Evolutionary conservation across 768 basidiomycete genomes (phyloP), one percentile per base, ranked within the genome.

Genomic region (Kwoniella mangroviensis): DNA sequence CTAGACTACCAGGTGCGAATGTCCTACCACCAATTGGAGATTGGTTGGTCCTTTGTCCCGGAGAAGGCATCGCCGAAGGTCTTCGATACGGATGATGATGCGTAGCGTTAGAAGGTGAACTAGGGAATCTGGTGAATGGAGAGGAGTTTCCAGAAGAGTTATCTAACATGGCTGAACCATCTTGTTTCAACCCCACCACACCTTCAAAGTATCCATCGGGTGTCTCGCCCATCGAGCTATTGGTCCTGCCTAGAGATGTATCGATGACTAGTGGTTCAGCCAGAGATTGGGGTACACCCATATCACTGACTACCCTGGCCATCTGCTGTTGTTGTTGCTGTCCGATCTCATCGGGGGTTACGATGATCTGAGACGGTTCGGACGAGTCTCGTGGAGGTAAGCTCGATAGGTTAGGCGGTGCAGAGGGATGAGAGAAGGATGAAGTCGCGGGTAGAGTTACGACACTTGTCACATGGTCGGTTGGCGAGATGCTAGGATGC

Each of bases 131-230:
- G 11, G 69, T 53, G 58, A 73, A 73, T 19, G 69, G 72, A 12
- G 74, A 72, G 6, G 65, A 26, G 22, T 63, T 63, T 2, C 45
- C 53, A 21, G 59, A 60, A 5, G 68, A n/a, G 11, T 67, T 69
- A 4, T 74, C 76, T 3, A 75, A 40, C 59, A 73, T 49, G 19
- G 75, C 74, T 6, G 75, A 75, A 6, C 78, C 78, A 51, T 79
- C 76, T 52, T 71, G 65, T 54, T 75, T 72, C 21, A 77, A 26
- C 5, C 76, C 78, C 40, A 77, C 74, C 0, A 77, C 75, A 59
- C 78, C 78, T 15, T 80, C 79, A 68, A 80, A 80, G 72, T 80
- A 80, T 22, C 75, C 62, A 15, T 66, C 72, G n/a, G 58, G 22
- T 5, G 60, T 64, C 13, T 68, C 71, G 41, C 59, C 69, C 21